Percentiles rank a stretch among this genome's conserved stretches.
These are phyloP conservation scores for Leccinum pellstonianum DNA, from an alignment of 768 basidiomycete genomes.

Conservation along the genomic window DNA sequence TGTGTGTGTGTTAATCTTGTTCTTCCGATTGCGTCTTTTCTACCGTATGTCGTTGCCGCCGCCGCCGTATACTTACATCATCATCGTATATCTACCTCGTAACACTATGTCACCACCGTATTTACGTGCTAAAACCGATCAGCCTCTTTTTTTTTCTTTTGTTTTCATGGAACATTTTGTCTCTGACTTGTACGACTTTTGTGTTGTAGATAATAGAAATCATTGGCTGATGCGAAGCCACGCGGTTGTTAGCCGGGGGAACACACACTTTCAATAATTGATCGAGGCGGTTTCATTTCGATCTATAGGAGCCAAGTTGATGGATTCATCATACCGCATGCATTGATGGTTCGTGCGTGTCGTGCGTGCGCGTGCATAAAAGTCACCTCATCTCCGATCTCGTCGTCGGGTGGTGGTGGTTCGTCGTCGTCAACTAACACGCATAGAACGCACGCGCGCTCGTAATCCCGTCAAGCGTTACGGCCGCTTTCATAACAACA, in stretches of 20 bases:
- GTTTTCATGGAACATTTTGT: neutral
- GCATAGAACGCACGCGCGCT: too few relatives aligned
- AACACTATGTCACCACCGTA: constrained; percentile 23
- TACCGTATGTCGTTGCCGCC: neutral
- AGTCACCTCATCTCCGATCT: too few relatives aligned
- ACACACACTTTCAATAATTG: neutral
- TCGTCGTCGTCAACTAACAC: too few relatives aligned
- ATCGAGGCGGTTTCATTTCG: neutral
- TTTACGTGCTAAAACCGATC: constrained; percentile 8
- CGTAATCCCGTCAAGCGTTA: too few relatives aligned
- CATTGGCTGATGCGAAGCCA: neutral
- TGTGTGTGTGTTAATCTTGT: constrained; percentile 26
- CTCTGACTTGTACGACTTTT: neutral
- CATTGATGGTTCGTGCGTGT: neutral
- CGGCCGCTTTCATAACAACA: too few relatives aligned
- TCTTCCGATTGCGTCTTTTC: constrained; percentile 4
- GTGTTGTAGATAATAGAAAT: neutral
- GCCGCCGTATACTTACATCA: constrained; percentile 19
- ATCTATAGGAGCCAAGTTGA: neutral
- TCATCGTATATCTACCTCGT: constrained; percentile 22
- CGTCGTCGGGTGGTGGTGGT: too few relatives aligned
- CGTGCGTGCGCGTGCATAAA: neutral
- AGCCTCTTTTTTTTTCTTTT: neutral
- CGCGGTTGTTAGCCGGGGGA: neutral
- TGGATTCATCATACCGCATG: neutral